A percentile compares a stretch with the other conserved stretches of the same genome.
phyloP scores from a whole-genome alignment of 2,329 filamentous ascomycete genomes.

The Colletotrichum abscissum region DNA sequence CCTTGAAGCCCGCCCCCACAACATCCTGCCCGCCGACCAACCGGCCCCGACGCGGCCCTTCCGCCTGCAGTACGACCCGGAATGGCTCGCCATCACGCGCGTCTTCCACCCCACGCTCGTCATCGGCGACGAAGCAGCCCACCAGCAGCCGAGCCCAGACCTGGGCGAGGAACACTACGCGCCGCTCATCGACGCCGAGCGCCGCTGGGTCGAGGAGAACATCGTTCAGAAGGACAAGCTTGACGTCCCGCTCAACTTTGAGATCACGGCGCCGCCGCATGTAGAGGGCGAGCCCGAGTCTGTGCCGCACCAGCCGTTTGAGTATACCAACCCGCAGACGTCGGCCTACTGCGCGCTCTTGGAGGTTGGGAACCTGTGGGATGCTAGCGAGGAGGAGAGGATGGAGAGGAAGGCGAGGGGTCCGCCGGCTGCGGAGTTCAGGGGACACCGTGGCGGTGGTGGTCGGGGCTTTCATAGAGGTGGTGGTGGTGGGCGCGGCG shows the following conservation, averaged over 20 bases:
- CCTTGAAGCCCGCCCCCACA: slow-evolving; percentile 66
- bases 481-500: slow-evolving; percentile 46
- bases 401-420: slow-evolving; percentile 67
- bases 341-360: slow-evolving; percentile 82
- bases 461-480: slow-evolving; percentile 47
- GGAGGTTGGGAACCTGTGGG: slow-evolving; percentile 80
- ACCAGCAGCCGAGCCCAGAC: slow-evolving; percentile 62
- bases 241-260: slow-evolving; percentile 82
- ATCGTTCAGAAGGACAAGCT: slow-evolving; percentile 73
- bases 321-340: slow-evolving; percentile 92
- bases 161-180: slow-evolving; percentile 76
- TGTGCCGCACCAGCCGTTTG: slow-evolving; percentile 73
- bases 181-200: slow-evolving; percentile 75
- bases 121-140: slow-evolving; percentile 65
- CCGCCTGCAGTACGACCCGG: slow-evolving; percentile 83
- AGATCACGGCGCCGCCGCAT: slow-evolving; percentile 78
- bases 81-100: slow-evolving; percentile 95
- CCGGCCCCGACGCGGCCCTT: slow-evolving; percentile 57
- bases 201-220: slow-evolving; percentile 84
- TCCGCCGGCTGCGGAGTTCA: slow-evolving; percentile 56
- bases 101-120: slow-evolving; percentile 76
- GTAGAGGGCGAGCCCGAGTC: slow-evolving; percentile 66
- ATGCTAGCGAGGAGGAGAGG: slow-evolving; percentile 78
- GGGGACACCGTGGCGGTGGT: slow-evolving; percentile 48
- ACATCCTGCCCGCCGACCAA: slow-evolving; percentile 16